Evolutionary conservation across 1,139 yeast genomes (phyloP).

Genomic region (Yamadazyma oceani): DNA sequence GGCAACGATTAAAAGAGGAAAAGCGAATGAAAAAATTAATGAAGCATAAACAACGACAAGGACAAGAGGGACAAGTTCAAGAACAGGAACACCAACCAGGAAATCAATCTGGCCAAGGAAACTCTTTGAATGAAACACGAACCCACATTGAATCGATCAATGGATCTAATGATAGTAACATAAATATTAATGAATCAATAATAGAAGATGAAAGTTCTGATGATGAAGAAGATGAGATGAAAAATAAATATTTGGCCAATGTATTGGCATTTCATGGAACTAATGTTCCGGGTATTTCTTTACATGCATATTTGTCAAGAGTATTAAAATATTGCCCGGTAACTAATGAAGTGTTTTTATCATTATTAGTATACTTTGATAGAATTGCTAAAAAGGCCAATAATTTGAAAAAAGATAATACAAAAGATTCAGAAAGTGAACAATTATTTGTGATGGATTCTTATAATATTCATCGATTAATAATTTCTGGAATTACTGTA

Average conservation of each 20-base stretch:
- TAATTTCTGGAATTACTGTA: constrained; percentile 95
- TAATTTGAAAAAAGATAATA: constrained; percentile 35
- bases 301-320: constrained; percentile 85
- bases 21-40: constrained; percentile 26
- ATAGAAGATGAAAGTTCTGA: constrained; percentile 30
- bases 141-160: not conserved
- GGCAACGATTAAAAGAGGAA: constrained; percentile 45
- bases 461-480: constrained; percentile 88
- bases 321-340: constrained; percentile 96
- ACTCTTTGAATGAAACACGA: constrained; percentile 6
- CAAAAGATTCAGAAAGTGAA: constrained; percentile 26
- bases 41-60: constrained; percentile 10
- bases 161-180: constrained; percentile 9
- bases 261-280: constrained; percentile 94
- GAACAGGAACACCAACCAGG: constrained; percentile 9
- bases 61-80: constrained; percentile 15
- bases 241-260: constrained; percentile 62
- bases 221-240: constrained; percentile 47
- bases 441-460: constrained; percentile 94
- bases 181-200: constrained; percentile 15
- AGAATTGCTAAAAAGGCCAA: constrained; percentile 89
- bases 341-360: constrained; percentile 91
- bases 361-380: constrained; percentile 89
- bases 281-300: constrained; percentile 89
- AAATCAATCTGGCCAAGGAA: too few relatives aligned